Evolutionary conservation across 805 yeast genomes (phyloP), one percentile per base, ranked within the genome.

Genomic region (Groenewaldozyma tartarivorans): DNA sequence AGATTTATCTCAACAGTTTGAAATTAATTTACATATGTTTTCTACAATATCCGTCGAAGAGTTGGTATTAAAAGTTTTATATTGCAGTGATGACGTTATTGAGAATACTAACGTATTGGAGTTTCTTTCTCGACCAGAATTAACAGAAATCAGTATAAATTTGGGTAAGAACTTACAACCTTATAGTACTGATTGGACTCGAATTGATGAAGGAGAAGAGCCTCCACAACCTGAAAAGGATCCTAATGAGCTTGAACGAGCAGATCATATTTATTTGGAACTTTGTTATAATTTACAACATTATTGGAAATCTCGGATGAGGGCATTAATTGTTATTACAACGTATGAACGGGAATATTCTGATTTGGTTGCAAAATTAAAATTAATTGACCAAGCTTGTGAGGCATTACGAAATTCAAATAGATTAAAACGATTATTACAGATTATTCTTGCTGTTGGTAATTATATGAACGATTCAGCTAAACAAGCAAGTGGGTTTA

Each of bases 391-490:
- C 51, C 69, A 68, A 18, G 96, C 96, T 0, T 76, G 79, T 33
- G 72, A 72, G 32, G 69, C 78, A 33, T 68, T 90, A 30, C 73
- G 74, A 46, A 67, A 71, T 20, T 84, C 95, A 1, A 73, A 72
- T 15, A 75, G 77, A 39, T 68, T 94, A 54, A 74, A 77, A 46
- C 72, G 75, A 41, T 77, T 92, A 13, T 72, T 94, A 54, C 87
- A 84, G 42, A 76, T 92, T 36, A 90, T 92, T 46, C 67, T 88
- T 48, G 79, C 88, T 3, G 92, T 92, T 38, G 99, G 98, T 44
- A 92, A 92, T 59, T 90, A 79, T 58, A 92, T 92, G 98, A 92
- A 94, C 58, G 95, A 87, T 53, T 67, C 77, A n/a, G 69, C 85
- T 2, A 88, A 87, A 52, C 95, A 87, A 58, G 97, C 96, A 1